Base-by-base conservation (phyloP, 2,329 filamentous ascomycete species). In the Grosmannia clavigera region DNA sequence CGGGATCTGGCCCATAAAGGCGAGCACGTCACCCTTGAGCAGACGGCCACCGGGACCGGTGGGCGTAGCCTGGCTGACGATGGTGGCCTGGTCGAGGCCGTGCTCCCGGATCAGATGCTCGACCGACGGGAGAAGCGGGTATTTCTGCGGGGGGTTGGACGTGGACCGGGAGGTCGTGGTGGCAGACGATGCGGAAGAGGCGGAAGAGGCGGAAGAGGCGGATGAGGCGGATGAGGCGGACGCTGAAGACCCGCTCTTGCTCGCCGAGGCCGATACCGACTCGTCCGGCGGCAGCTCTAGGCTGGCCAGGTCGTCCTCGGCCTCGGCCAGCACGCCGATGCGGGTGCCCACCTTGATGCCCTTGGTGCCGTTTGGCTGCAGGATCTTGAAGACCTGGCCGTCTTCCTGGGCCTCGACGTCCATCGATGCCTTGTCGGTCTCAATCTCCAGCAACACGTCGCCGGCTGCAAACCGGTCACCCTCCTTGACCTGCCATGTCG, bases 391-490 rank as follows among this genome's bases (percentile, higher is more conserved):
- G 72, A 95, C 75, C 66, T 92, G 78, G 51, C 91, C 90, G 70
- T 95, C 90, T 53, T 95, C 90, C 75, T 94, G 90, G 50, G 90
- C 90, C 77, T 95, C 91, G 31, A 95, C 90, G 67, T 95, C 91
- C 90, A 95, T 95, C 60, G 89, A 89, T 60, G 90, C 90, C 79
- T 95, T 95, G 74, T 95, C 90, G 61, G 90, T 95, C 76, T 95
- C 90, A 71, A 95, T 94, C 75, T 95, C 90, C 62, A 95, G 83
- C 58, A 95, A 80, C 38, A 95, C 89, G 72, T 95, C 90, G 66
- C 90, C 90, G 61, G 90, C 87, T 57, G 82, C 78, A 73, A 90
- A 95, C 58, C 83, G 80, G 66, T 94, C 88, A 70, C 90, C 90
- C 76, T 95, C 90, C 74, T 92, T 92, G 68, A 95, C 81, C 72